Base-by-base conservation (phyloP, 2,329 filamentous ascomycete species). In the Pseudocercospora fuligena region DNA sequence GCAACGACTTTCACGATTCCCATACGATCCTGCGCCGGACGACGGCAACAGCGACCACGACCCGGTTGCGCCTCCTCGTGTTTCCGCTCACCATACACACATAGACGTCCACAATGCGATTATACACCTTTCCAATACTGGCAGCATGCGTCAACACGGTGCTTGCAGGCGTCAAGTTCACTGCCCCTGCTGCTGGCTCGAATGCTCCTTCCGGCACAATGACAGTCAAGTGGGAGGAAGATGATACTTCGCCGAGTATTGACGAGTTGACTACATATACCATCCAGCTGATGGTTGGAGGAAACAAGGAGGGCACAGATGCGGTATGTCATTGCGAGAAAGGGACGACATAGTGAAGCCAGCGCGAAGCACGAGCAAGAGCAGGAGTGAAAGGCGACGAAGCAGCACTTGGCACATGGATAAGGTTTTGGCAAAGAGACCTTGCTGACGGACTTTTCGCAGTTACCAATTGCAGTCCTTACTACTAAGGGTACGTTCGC, bases 281-380 rank as follows among this genome's bases (percentile, higher is more conserved):
- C 67, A 77, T 91, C 57, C 86, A 85, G 70, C 79, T 91, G 23
- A 87, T 86, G 73, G 85, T 86, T 6, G 89, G 89, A 63, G 87
- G 88, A 54, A 87, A 89, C 73, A 78, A 80, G 1, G 79, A 77
- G 19, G 78, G 76, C 63, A 79, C 80, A 5, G 51, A 63, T 66
- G 80, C 83, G 80, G 82, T 87, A 77, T 65, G 78, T 69, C 27
- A n/a, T 21, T 6, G 23, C 12, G 31, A 27, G 23, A 12, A 9
- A n/a, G 25, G 61, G 4, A 21, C 6, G 47, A n/a, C 2, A 21
- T 5, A 3, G 3, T n/a, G 36, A 40, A n/a, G 36, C 14, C 2
- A 40, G 12, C 14, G 16, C 14, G 14, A 19, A 43, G 3, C 4
- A 43, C 16, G 40, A 43, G 40, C 23, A 25, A 46, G 14, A 40